These are phyloP conservation scores for Cystobasidium pallidum DNA, from an alignment of 1,284 basidiomycete species.

Conservation along the genomic window DNA sequence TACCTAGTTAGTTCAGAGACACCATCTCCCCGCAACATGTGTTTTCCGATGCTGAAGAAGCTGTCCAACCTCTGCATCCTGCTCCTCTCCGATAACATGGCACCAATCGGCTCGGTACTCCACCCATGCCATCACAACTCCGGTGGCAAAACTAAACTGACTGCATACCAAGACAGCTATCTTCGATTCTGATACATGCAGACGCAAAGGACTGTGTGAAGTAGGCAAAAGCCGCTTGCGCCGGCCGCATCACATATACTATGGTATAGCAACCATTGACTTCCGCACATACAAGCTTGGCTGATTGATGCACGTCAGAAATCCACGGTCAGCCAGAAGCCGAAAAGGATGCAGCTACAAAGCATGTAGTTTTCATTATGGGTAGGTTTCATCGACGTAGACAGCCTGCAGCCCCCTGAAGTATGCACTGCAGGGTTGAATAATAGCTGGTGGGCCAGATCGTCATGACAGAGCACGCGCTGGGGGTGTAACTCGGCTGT, in stretches of 20 bases:
- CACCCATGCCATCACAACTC: background rate
- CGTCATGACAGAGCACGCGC: background rate
- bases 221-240: conserved; percentile 25
- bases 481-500: background rate
- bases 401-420: background rate
- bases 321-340: conserved; percentile 46
- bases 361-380: conserved; percentile 52
- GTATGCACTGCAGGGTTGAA: background rate
- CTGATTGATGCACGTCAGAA: conserved; percentile 28
- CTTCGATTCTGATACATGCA: conserved; percentile 38
- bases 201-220: conserved; percentile 23
- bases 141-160: background rate
- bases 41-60: conserved; percentile 3
- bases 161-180: conserved; percentile 12
- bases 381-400: conserved; percentile 45
- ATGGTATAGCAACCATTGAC: conserved; percentile 40
- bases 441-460: conserved; percentile 44
- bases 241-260: conserved; percentile 48
- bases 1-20: background rate
- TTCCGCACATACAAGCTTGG: background rate
- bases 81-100: background rate
- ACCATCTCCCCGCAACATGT: background rate
- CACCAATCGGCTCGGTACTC: conserved; percentile 4
- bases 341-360: background rate
- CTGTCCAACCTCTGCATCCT: background rate